Conservation (phyloP, 768 basidiomycete genomes). For the Suillus fuscotomentosus region DNA sequence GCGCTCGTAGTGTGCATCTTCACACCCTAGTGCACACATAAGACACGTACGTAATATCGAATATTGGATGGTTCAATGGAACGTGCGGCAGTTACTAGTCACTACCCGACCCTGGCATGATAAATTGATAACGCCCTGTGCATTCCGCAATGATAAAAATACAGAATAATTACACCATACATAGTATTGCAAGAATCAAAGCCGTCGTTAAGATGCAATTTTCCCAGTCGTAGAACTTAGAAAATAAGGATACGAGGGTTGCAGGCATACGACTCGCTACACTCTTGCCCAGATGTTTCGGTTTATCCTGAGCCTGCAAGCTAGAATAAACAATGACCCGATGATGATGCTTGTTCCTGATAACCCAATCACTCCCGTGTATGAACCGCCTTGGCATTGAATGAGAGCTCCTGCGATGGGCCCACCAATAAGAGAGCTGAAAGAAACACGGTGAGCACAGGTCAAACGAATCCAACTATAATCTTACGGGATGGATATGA, state of each 20-base stretch:
- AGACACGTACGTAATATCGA: slow-evolving; percentile 7
- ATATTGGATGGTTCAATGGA: neutral
- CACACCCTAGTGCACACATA: neutral
- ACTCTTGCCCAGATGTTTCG: slow-evolving; percentile 43
- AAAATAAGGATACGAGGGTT: slow-evolving; percentile 27
- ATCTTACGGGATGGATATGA: slow-evolving; percentile 71
- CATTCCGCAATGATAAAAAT: neutral
- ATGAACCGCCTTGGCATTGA: slow-evolving; percentile 42
- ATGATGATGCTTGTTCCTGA: slow-evolving; percentile 57
- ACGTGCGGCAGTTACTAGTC: neutral
- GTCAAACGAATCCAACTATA: neutral
- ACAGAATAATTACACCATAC: neutral
- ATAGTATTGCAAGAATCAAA: neutral
- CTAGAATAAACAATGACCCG: slow-evolving; percentile 57
- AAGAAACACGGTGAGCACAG: neutral
- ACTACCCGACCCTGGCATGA: slow-evolving; percentile 2
- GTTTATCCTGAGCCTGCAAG: slow-evolving; percentile 47
- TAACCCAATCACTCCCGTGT: slow-evolving; percentile 52
- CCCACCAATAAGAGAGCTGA: slow-evolving; percentile 61
- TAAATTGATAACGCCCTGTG: neutral
- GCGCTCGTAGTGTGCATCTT: neutral
- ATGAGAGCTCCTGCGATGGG: slow-evolving; percentile 64
- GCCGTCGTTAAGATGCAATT: neutral
- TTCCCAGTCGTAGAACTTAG: slow-evolving; percentile 10
- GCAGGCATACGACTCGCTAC: slow-evolving; percentile 23